These are phyloP conservation scores for Tagetes erecta DNA, from an alignment of 129 eudicot species.

Conservation along the genomic window DNA sequence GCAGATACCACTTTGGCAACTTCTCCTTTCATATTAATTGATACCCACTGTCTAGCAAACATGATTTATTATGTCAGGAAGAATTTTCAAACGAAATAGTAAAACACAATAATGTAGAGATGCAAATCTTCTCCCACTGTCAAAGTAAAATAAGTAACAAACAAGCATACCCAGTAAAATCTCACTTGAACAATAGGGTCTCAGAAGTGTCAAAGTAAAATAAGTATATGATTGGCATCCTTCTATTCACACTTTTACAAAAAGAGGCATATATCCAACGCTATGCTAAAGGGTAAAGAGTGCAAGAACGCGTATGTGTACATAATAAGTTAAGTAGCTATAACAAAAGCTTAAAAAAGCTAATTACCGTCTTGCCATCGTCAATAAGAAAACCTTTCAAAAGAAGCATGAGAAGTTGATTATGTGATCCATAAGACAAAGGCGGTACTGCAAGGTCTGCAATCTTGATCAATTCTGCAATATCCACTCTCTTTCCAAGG, in stretches of 20 bases:
- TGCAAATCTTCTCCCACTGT: not conserved
- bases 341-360: not conserved
- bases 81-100: not conserved
- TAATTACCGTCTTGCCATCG: conserved; percentile 9
- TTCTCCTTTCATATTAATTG: conserved; percentile 20
- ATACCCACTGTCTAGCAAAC: conserved; percentile 19
- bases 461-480: not conserved
- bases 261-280: too few species aligned
- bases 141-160: too few species aligned
- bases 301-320: too few species aligned
- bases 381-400: conserved; percentile 9
- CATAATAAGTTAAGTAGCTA: too few species aligned
- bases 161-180: too few species aligned
- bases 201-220: too few species aligned
- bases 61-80: not conserved
- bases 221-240: too few species aligned
- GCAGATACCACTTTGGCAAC: conserved; percentile 18
- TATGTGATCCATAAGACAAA: not conserved
- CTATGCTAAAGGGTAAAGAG: too few species aligned
- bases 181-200: too few species aligned
- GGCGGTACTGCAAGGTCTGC: conserved; percentile 7
- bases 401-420: not conserved
- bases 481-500: not conserved
- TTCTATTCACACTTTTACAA: too few species aligned
- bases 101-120: not conserved